These are phyloP conservation scores for Oenanthe sinensis DNA, from an alignment of 129 eudicot species.

Conservation along the genomic window DNA sequence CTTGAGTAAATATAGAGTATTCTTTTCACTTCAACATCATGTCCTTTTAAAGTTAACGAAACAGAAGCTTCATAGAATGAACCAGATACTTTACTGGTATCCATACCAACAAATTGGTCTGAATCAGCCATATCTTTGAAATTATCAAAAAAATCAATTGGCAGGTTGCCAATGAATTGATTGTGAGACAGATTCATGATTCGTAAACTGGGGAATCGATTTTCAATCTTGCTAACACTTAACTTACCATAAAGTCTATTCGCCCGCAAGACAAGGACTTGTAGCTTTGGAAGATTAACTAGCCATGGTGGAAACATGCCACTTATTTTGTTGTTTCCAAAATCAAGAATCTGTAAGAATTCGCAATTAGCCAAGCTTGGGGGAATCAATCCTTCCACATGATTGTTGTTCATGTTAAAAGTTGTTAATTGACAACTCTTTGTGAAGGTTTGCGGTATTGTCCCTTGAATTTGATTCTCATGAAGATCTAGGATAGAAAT, in stretches of 20 bases:
- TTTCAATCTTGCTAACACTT: not conserved
- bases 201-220: constrained; percentile 3
- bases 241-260: constrained; percentile 7
- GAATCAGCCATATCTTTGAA: constrained; percentile 6
- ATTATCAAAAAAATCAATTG: not conserved
- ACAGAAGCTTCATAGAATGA: not conserved
- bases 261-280: constrained; percentile 1
- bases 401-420: too few species aligned
- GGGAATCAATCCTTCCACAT: not conserved
- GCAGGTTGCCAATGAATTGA: constrained; percentile 3
- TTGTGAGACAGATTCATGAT: not conserved
- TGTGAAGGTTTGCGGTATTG: too few species aligned
- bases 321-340: not conserved
- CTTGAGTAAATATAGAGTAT: constrained; percentile 22
- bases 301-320: constrained; percentile 16
- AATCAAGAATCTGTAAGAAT: not conserved
- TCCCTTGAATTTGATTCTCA: too few species aligned
- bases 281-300: not conserved
- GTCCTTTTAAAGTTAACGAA: not conserved
- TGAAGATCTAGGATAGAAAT: too few species aligned
- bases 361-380: not conserved
- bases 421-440: too few species aligned
- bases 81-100: not conserved
- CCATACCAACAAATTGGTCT: not conserved
- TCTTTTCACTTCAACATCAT: not conserved